Conservation (phyloP, 1,284 basidiomycete species). For the Pisolithus thermaeus region DNA sequence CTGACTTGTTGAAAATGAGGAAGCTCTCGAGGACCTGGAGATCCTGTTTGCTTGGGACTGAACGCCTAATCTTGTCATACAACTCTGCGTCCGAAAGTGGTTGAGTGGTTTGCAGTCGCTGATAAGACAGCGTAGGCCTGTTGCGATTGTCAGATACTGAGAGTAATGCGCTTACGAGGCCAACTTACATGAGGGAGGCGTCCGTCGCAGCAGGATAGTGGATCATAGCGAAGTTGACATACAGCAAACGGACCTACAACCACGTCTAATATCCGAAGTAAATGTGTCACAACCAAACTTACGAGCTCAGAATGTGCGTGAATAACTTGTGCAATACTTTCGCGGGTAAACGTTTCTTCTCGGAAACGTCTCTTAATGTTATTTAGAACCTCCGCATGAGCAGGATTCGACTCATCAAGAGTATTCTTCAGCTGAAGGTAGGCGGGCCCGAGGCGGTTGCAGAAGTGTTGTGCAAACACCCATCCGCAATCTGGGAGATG, state of each 20-base stretch:
- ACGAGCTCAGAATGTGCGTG: conserved; percentile 81
- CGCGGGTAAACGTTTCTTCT: conserved; percentile 99
- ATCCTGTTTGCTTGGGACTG: conserved; percentile 86
- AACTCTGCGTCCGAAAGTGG: conserved; percentile 86
- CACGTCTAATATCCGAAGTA: conserved; percentile 2
- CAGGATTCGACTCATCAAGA: conserved; percentile 85
- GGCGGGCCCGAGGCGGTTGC: conserved; percentile 89
- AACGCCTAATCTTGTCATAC: conserved; percentile 80
- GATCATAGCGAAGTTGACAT: conserved; percentile 97
- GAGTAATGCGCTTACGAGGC: background rate
- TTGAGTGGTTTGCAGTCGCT: conserved; percentile 86
- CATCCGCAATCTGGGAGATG: conserved; percentile 70
- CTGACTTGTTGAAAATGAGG: conserved; percentile 93
- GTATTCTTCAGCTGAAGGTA: conserved; percentile 84
- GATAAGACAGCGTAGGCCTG: conserved; percentile 93
- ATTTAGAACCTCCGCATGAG: conserved; percentile 91
- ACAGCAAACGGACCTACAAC: conserved; percentile 77
- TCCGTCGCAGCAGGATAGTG: conserved; percentile 78
- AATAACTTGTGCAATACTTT: conserved; percentile 88
- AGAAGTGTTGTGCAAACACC: conserved; percentile 96
- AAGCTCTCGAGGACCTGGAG: conserved; percentile 92
- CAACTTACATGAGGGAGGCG: conserved; percentile 53
- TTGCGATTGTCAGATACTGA: conserved; percentile 7
- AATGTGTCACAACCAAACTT: conserved; percentile 19
- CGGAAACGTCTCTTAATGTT: conserved; percentile 96